These are phyloP conservation scores for Phytophthora macrochlamydospora DNA, from an alignment of 352 stramenopile species.

Conservation along the genomic window DNA sequence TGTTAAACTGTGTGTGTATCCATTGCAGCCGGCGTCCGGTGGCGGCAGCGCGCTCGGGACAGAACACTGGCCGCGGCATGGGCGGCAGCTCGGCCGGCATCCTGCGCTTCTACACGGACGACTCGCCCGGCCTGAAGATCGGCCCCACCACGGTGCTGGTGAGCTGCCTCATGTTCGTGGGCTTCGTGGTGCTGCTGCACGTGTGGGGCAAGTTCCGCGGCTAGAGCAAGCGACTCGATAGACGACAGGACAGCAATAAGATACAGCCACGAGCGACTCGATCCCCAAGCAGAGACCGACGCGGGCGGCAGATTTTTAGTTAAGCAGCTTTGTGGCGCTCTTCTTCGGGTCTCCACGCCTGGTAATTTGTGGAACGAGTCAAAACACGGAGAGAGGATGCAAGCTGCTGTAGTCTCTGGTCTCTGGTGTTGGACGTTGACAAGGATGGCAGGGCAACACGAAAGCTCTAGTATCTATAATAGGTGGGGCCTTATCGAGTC, in stretches of 20 bases:
- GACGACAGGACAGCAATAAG: conserved; percentile 35
- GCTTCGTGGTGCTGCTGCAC: conserved; percentile 96
- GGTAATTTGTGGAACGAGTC: conserved; percentile 14
- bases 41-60: conserved; percentile 37
- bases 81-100: conserved; percentile 91
- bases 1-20: background rate
- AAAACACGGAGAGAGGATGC: conserved; percentile 26
- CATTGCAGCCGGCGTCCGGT: conserved; percentile 60
- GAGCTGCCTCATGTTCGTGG: conserved; percentile 95
- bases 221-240: conserved; percentile 43
- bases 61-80: conserved; percentile 86
- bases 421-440: background rate
- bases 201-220: conserved; percentile 97
- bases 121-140: conserved; percentile 96
- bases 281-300: background rate
- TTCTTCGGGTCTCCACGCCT: background rate
- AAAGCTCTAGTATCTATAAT: conserved; percentile 55
- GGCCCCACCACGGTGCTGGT: conserved; percentile 96
- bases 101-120: conserved; percentile 97
- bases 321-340: conserved; percentile 28
- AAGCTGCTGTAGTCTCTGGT: conserved; percentile 18
- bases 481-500: conserved; percentile 23
- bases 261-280: conserved; percentile 4
- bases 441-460: conserved; percentile 7
- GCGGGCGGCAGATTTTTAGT: conserved; percentile 40